A percentile compares a stretch with the other conserved stretches of the same genome.
Conservation (phyloP, 306 rosid species). For the Chamaecrista fasciculata region DNA sequence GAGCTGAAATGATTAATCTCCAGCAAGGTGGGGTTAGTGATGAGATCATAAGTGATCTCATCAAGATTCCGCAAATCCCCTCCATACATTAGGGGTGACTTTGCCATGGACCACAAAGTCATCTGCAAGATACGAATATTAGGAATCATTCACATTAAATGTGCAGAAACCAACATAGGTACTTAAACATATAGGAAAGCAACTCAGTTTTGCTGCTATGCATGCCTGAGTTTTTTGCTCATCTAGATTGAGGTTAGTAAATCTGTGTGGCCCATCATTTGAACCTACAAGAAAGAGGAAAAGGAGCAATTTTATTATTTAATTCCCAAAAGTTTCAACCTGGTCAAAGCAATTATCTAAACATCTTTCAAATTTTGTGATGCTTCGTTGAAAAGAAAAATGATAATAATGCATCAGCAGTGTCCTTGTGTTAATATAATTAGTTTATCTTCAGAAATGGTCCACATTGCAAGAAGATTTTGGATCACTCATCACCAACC, state of each 20-base stretch:
- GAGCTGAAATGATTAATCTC: conserved; percentile 75
- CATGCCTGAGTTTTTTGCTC: conserved; percentile 89
- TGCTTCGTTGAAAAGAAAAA: not conserved
- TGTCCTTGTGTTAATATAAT: not conserved
- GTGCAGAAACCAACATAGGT: conserved; percentile 3
- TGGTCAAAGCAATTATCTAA: conserved; percentile 18
- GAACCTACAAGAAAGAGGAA: conserved; percentile 45
- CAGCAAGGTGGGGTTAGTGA: conserved; percentile 71
- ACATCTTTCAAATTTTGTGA: conserved; percentile 13
- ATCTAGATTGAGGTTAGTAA: conserved; percentile 40
- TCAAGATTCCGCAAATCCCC: conserved; percentile 84
- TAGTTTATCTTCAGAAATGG: not conserved
- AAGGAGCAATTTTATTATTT: not conserved
- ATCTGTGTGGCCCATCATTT: conserved; percentile 84
- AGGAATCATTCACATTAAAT: conserved; percentile 6
- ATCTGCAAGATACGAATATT: conserved; percentile 47
- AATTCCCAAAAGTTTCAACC: conserved; percentile 25
- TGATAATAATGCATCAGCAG: not conserved
- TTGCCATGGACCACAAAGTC: conserved; percentile 89
- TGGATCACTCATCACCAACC: conserved; percentile 13
- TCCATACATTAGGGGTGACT: conserved; percentile 96
- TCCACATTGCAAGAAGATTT: not conserved
- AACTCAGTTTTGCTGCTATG: conserved; percentile 8
- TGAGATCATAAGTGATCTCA: conserved; percentile 41
- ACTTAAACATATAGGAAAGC: conserved; percentile 11